phyloP scores from a whole-genome alignment of 768 basidiomycete species.

The Russula griseocarnosa region DNA sequence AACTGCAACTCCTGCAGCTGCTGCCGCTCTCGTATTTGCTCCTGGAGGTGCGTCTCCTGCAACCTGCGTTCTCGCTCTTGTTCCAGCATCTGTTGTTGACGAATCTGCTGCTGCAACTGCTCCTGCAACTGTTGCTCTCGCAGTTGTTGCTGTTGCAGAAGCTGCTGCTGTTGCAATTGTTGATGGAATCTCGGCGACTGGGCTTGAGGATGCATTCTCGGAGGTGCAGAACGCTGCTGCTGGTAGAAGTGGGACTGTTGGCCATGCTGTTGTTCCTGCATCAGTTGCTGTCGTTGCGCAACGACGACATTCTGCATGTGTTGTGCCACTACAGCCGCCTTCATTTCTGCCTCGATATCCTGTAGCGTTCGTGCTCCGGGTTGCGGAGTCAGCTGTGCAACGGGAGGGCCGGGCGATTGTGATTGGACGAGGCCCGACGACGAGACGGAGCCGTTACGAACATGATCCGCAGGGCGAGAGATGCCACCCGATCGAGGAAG shows the following conservation, averaged over 20 bases:
- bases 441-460: constrained; percentile 26
- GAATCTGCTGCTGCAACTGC: constrained; percentile 30
- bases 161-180: constrained; percentile 65
- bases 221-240: constrained; percentile 59
- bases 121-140: constrained; percentile 44
- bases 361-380: constrained; percentile 51
- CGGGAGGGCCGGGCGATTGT: constrained; percentile 19
- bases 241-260: constrained; percentile 39
- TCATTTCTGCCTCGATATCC: constrained; percentile 84
- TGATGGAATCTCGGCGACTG: constrained; percentile 80
- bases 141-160: constrained; percentile 63
- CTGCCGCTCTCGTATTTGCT: constrained; percentile 42
- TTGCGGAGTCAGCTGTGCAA: constrained; percentile 34
- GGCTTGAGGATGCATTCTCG: constrained; percentile 67
- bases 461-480: constrained; percentile 31
- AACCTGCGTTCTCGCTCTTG: constrained; percentile 60
- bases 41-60: constrained; percentile 64
- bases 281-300: constrained; percentile 40
- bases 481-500: constrained; percentile 42
- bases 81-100: constrained; percentile 44
- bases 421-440: constrained; percentile 23
- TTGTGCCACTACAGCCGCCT: constrained; percentile 44
- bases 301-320: constrained; percentile 29
- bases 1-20: constrained; percentile 34
- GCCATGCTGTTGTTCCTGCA: constrained; percentile 34